phyloP scores from a whole-genome alignment of 2,329 filamentous ascomycete species.

The Diaporthe destruens region DNA sequence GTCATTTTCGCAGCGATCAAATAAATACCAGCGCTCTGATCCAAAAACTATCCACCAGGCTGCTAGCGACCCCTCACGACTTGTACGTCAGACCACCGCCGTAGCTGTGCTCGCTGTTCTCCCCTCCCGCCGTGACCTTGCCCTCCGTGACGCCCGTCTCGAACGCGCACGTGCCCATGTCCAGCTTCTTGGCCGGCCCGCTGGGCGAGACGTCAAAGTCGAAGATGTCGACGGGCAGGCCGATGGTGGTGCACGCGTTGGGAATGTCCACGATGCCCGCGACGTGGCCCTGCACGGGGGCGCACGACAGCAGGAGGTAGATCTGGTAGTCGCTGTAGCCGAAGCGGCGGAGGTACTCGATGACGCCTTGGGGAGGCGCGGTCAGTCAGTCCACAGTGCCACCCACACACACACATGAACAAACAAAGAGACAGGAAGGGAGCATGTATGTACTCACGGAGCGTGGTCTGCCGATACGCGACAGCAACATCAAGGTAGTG shows the following conservation, averaged over 20 bases:
- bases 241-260: slow-evolving; percentile 90
- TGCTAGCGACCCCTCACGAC: slow-evolving; percentile 17
- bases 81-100: slow-evolving; percentile 66
- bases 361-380: slow-evolving; percentile 65
- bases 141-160: slow-evolving; percentile 61
- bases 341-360: slow-evolving; percentile 83
- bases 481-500: slow-evolving; percentile 89
- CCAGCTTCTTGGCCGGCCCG: slow-evolving; percentile 62
- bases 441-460: slow-evolving; percentile 60
- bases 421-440: not conserved
- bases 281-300: slow-evolving; percentile 88
- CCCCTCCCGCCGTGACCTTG: slow-evolving; percentile 57
- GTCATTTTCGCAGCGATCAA: not conserved
- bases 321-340: slow-evolving; percentile 82
- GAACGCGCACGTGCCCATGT: slow-evolving; percentile 81
- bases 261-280: slow-evolving; percentile 93
- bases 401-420: not conserved
- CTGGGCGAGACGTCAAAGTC: slow-evolving; percentile 89
- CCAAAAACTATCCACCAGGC: not conserved
- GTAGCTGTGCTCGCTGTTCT: slow-evolving; percentile 62
- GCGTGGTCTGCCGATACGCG: slow-evolving; percentile 84
- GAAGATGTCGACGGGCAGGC: slow-evolving; percentile 93
- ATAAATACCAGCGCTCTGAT: not conserved
- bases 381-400: not conserved
- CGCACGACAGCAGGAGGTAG: slow-evolving; percentile 87